Percentiles rank a stretch among this genome's conserved stretches.
These are phyloP conservation scores for Dioszegia crocea DNA, from an alignment of 768 basidiomycete genomes.

Conservation along the genomic window DNA sequence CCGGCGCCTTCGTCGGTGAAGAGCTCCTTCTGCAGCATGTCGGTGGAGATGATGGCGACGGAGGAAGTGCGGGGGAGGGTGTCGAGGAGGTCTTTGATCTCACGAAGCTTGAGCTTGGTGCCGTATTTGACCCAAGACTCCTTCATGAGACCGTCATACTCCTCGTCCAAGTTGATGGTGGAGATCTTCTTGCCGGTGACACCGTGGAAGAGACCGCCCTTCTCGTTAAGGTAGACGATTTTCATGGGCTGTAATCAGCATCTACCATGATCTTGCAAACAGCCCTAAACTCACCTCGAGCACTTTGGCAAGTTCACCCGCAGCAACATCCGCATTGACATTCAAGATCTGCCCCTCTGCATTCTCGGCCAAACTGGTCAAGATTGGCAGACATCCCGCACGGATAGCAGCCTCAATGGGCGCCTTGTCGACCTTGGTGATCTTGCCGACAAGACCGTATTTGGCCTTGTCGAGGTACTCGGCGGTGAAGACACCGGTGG, in stretches of 20 bases:
- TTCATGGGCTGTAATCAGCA: conserved; percentile 65
- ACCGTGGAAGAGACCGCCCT: conserved; percentile 96
- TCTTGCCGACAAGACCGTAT: conserved; percentile 92
- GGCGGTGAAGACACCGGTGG: conserved; percentile 94
- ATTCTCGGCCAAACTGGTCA: conserved; percentile 90
- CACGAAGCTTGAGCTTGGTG: conserved; percentile 96
- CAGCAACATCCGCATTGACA: conserved; percentile 97
- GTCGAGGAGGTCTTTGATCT: conserved; percentile 98
- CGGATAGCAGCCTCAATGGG: conserved; percentile 95
- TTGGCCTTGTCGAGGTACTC: conserved; percentile 92
- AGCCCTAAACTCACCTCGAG: conserved; percentile 60
- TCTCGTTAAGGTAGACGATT: conserved; percentile 97
- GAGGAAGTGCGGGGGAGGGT: conserved; percentile 96
- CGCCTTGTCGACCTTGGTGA: conserved; percentile 89
- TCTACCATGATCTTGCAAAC: not conserved
- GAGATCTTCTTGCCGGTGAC: conserved; percentile 93
- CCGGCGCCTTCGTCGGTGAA: conserved; percentile 98
- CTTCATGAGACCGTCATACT: conserved; percentile 94
- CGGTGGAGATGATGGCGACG: conserved; percentile 92
- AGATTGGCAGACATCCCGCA: conserved; percentile 90
- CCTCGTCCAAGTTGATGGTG: conserved; percentile 97
- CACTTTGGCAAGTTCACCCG: conserved; percentile 95
- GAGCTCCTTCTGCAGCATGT: conserved; percentile 90
- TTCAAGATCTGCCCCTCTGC: conserved; percentile 97
- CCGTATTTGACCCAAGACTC: conserved; percentile 99